Evolutionary conservation across 78 protist genomes (phyloP), one percentile per base, ranked within the genome.

Genomic region (Speleostelium caveatum): DNA sequence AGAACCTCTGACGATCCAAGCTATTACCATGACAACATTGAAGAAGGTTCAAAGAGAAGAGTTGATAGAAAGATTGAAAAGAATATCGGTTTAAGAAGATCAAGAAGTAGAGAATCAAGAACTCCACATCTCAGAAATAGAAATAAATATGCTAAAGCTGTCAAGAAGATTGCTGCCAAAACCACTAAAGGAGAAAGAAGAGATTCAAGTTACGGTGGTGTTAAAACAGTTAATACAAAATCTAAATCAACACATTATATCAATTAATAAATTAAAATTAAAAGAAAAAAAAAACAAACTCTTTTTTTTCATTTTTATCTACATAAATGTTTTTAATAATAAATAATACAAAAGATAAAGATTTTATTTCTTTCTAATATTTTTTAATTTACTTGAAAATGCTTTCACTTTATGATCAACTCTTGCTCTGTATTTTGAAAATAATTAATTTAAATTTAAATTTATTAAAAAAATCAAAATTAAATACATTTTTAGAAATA

Each of bases 41-140:
- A 22, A 22, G 73, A 42, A 22, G 91, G 79, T 56, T 21, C n/a
- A 51, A 88, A 88, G 76, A 61, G 94, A 59, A 69, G 33, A 55
- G 42, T 75, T n/a, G 6, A 32, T 1, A 75, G 55, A 16, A 35
- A 59, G 28, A 88, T 88, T 30, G 87, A 88, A 5, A 26, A 24
- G 24, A 88, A 88, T 51, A 51, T 77, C 42, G 94, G 94, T 75
- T 78, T 88, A 41, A 74, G 78, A 10, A 60, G 78, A 66, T 33
- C 32, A 7, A 41, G 94, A 61, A 41, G n/a, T 4, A 41, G n/a
- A 66, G 87, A 88, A 49, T 30, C 62, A 17, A 55, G 73, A 33
- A 67, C 76, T 21, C 73, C 94, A 63, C 86, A 72, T 69, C 69
- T 78, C 2, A 67, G 59, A 33, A 36, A 73, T 26, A 67, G 87